Base-by-base conservation (phyloP, 2,329 filamentous ascomycete genomes). In the Coniochaeta pulveracea region DNA sequence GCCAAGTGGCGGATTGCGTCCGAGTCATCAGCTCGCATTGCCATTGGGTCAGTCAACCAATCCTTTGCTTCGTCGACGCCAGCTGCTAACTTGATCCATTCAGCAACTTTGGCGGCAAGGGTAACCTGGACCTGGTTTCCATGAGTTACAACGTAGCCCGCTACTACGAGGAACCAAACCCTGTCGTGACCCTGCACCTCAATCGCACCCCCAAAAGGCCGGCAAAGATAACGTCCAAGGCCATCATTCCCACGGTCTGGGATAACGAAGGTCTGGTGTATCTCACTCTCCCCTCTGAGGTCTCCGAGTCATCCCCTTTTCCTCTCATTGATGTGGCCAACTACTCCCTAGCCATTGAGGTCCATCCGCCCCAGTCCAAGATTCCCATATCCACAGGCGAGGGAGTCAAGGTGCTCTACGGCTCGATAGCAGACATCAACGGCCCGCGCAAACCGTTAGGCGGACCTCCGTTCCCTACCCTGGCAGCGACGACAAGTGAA, bases 291-390 rank as follows among this genome's bases (percentile, higher is more conserved):
- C 28, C 28, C 9, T 15, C 14, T n/a, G 18, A 21, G 3, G 17
- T 31, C 6, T 31, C 28, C 4, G 16, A 19, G 18, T 6, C 28
- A 6, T 19, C 19, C 3, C 22, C 28, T 21, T 19, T 31, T 2
- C 16, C 28, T 11, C 28, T 31, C 28, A 31, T 31, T 11, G 28
- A 31, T n/a, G 18, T 31, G 9, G 28, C 28, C 18, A 31, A 31
- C 28, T 31, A 31, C 16, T 17, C 28, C 18, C 22, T 31, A 14
- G 22, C 10, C 3, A 14, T 31, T 8, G 28, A 31, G 11, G 16
- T 31, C 10, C 18, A 31, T 11, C 28, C 28, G 15, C 28, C 28
- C 2, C 7, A 19, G 6, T 19, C 18, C 18, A 21, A 21, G 11
- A 31, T 31, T 6, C 28, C 18, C 10, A 31, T 31, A 5, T 17